Evolutionary conservation across 23 red algal species (phyloP).

Genomic region (Chondrus crispus): DNA sequence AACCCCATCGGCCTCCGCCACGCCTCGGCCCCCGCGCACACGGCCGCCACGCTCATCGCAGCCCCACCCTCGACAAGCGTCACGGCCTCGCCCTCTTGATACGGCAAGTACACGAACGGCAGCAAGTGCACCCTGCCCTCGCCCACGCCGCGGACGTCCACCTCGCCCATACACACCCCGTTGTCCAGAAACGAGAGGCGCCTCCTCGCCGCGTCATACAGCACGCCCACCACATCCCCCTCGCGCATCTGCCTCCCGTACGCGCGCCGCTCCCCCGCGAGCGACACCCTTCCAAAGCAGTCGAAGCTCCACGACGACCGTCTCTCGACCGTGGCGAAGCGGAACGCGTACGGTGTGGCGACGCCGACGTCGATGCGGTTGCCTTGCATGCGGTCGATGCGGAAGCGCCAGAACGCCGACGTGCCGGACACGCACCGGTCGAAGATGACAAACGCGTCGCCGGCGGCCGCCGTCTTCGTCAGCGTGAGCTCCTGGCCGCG

Average conservation of each 20-base stretch:
- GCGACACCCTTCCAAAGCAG: background rate
- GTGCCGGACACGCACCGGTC: background rate
- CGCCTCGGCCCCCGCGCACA: background rate
- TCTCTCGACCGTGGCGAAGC: background rate
- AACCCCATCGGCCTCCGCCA: background rate
- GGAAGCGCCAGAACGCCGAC: background rate
- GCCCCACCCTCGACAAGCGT: background rate
- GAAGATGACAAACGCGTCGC: background rate
- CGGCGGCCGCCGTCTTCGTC: background rate
- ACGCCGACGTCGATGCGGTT: constrained; percentile 7
- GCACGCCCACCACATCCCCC: background rate
- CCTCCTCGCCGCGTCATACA: background rate
- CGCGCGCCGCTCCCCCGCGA: background rate
- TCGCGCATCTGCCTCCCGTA: background rate
- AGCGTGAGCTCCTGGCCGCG: background rate
- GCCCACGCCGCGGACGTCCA: background rate
- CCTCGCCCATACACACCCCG: background rate
- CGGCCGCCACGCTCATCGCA: background rate
- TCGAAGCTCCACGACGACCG: background rate
- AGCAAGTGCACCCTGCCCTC: background rate
- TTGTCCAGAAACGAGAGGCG: background rate
- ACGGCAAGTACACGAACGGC: constrained; percentile 1
- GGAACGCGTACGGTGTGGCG: background rate
- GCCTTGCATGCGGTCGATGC: background rate
- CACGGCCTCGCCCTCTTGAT: background rate